Evolutionary conservation across 1,284 basidiomycete species (phyloP), one percentile per base, ranked within the genome.

Genomic region (Albatrellus sp.): DNA sequence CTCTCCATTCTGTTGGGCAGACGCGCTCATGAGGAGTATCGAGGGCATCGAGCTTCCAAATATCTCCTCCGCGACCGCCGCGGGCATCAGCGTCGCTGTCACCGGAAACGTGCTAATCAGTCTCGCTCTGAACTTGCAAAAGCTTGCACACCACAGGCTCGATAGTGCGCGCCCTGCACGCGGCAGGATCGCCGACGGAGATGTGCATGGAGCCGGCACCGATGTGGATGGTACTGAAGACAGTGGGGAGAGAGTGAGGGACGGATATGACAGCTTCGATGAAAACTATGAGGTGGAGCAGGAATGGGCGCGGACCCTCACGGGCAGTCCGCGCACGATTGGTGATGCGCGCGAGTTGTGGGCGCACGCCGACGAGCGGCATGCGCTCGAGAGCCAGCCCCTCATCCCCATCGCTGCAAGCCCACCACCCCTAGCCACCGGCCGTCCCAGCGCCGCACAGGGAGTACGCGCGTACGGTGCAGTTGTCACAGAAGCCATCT

Each of bases 91-190:
- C 10, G 79, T 93, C 42, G 85, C 91, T 3, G 75, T 94, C 43
- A 70, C 72, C 1, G 92, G 91, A 39, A 96, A 96, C 58, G 61
- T 93, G 5, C 75, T 96, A 50, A 93, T 97, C 52, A 88, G 85
- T 10, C 70, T 94, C 1, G 92, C 91, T 2, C 72, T 97, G 56
- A 92, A 91, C 58, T 68, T 88, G 35, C 92, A 96, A 64, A 96
- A 96, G 60, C 76, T 96, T 5, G 90, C 90, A 0, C 92, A 97
- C 64, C 72, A 74, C 54, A 73, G 84, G 31, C 67, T 90, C 19
- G 79, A 80, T 52, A 59, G 56, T 33, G 60, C 61, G 41, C 57
- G 60, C 13, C 54, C 54, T 2, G 37, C 35, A 5, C 34, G 9
- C 12, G 19, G n/a, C 19, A n/a, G 48, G 16, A 35, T 20, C 24